These are phyloP conservation scores for Fraxinus ornus DNA, from an alignment of 305 asterid species.

Conservation along the genomic window DNA sequence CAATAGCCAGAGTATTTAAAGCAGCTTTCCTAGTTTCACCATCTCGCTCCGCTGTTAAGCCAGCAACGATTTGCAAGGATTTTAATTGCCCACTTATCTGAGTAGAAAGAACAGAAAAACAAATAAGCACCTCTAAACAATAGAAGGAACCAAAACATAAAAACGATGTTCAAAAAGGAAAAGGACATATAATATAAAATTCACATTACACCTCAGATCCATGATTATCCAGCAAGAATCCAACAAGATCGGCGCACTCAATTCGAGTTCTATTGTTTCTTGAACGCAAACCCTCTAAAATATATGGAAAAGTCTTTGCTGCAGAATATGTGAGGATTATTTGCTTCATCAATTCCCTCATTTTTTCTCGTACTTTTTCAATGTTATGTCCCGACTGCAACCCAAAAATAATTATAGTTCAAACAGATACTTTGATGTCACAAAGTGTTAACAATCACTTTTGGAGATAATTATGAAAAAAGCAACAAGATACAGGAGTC, in stretches of 20 bases:
- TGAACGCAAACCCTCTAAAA: constrained; percentile 96
- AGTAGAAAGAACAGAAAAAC: constrained; percentile 15
- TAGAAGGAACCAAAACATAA: background rate
- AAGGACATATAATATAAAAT: constrained; percentile 5
- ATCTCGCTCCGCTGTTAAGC: constrained; percentile 95
- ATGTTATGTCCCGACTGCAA: constrained; percentile 95
- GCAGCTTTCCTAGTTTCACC: constrained; percentile 97
- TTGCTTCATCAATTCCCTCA: constrained; percentile 91
- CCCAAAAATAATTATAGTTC: constrained; percentile 15
- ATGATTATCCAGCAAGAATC: constrained; percentile 86
- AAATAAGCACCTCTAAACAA: constrained; percentile 15
- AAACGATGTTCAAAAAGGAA: background rate
- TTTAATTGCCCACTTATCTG: constrained; percentile 90
- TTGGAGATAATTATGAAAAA: constrained; percentile 7
- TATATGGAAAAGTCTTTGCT: constrained; percentile 84
- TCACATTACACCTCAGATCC: constrained; percentile 62
- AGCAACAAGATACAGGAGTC: constrained; percentile 4
- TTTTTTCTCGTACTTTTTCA: constrained; percentile 86
- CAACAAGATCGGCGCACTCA: constrained; percentile 91
- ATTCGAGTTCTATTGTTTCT: constrained; percentile 90
- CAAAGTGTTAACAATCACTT: background rate
- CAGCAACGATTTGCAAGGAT: constrained; percentile 94
- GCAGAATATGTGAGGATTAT: constrained; percentile 74
- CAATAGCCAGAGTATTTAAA: constrained; percentile 82
- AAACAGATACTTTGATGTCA: constrained; percentile 6